Base-by-base conservation (phyloP, 495 filamentous ascomycete genomes). In the Cladorrhinum samala region DNA sequence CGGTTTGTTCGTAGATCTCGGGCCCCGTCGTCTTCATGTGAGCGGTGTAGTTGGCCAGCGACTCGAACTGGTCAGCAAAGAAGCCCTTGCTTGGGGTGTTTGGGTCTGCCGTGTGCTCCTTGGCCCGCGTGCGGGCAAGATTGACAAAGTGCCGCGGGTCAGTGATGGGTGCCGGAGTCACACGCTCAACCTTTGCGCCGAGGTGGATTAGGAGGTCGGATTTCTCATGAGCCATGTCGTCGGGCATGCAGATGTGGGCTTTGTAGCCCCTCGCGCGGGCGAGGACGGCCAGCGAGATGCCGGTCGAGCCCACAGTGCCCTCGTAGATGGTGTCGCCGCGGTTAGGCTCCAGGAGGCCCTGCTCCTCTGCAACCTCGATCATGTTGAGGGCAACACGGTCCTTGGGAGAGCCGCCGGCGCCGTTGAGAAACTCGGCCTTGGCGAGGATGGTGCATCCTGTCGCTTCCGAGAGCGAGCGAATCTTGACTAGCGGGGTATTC, bases 1-100 rank as follows among this genome's bases (percentile, higher is more conserved):
- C 77, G 20, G 87, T 89, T 69, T 99, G 93, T 1, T 68, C 64
- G 51, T 76, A 86, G 62, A 99, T 89, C 71, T 99, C 93, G 0
- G 93, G 92, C 0, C 91, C 93, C 1, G 94, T 97, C 16, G 84
- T 79, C 18, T 79, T 72, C 58, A 83, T 82, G 69, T 99, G 93
- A 2, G 94, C 91, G 36, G 77, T 69, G 79, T 83, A 95, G 71
- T 99, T 99, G 9, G 86, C 84, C 41, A 77, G 70, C 48, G 84
- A 92, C 69, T 99, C 93, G 69, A 99, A 99, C 64, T 99, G 93
- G 65, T 99, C 87, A 0, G 91, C 91, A 68, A 99, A 99, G 69
- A 92, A 93, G 13, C 93, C 93, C 18, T 70, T 65, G 64, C 72
- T 73, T 9, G 54, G 61, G 48, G 73, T 73, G 16, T 72, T 70